A percentile compares a stretch with the other conserved stretches of the same genome.
These are phyloP conservation scores for Amylocystis lapponica DNA, from an alignment of 768 basidiomycete species.

Conservation along the genomic window DNA sequence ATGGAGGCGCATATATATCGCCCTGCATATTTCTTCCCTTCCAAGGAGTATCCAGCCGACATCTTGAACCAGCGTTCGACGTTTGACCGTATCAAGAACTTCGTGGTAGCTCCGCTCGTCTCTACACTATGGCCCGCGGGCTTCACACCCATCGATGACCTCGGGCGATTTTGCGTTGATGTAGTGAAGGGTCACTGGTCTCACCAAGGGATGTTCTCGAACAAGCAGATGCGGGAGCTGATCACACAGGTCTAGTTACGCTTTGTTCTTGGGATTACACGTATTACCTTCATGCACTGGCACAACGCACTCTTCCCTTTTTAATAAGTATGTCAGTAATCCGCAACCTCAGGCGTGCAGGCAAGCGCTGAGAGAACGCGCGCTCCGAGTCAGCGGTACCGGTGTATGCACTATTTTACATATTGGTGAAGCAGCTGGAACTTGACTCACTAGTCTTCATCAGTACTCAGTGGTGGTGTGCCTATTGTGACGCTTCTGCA, in stretches of 20 bases:
- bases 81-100: conserved; percentile 8
- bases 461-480: no score
- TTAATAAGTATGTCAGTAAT: no score
- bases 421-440: no score
- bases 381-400: no score
- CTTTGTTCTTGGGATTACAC: background rate
- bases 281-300: background rate
- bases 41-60: conserved; percentile 20
- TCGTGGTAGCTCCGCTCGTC: conserved; percentile 10
- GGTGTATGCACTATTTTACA: no score
- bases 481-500: no score
- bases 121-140: conserved; percentile 13
- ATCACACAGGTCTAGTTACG: conserved; percentile 4
- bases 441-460: no score
- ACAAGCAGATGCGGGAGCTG: conserved; percentile 15
- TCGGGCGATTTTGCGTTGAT: conserved; percentile 41
- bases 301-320: no score
- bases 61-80: conserved; percentile 18
- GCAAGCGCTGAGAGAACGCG: no score
- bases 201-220: conserved; percentile 28
- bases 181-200: conserved; percentile 45
- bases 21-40: conserved; percentile 30
- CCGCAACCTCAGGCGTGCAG: no score
- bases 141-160: conserved; percentile 17
- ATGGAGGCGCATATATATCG: conserved; percentile 23